Conservation (phyloP, 176 grass and related monocot species). For the Bolboschoenus planiculmis region DNA sequence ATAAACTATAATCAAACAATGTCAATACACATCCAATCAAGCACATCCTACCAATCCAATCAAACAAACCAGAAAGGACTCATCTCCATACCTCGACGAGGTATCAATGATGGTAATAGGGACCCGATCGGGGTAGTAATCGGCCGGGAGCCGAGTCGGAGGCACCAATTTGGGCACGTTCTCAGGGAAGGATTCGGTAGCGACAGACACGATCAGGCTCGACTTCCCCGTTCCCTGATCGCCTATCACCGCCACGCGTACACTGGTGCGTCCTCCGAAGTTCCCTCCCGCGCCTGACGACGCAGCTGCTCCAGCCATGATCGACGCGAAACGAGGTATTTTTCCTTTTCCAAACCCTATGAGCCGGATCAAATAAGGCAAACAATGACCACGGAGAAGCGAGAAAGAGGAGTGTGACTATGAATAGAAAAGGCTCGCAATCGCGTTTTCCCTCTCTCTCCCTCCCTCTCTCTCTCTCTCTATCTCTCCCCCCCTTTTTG, state of each 20-base stretch:
- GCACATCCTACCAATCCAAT: neutral
- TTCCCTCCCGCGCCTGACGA: conserved; percentile 23
- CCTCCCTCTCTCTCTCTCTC: neutral
- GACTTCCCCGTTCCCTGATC: conserved; percentile 85
- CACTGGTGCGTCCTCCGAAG: conserved; percentile 55
- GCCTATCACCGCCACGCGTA: conserved; percentile 80
- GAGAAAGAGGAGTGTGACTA: neutral
- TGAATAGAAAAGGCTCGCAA: neutral
- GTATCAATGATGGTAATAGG: conserved; percentile 96
- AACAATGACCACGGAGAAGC: neutral
- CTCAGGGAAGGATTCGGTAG: conserved; percentile 80
- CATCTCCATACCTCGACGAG: conserved; percentile 43
- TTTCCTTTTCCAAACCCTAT: neutral
- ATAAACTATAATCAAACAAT: neutral
- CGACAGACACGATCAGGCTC: conserved; percentile 69
- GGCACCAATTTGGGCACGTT: conserved; percentile 66
- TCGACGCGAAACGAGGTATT: neutral
- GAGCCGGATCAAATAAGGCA: neutral
- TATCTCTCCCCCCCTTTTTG: too few species aligned
- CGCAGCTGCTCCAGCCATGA: conserved; percentile 42
- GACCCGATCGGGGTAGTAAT: conserved; percentile 88
- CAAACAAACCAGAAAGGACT: neutral
- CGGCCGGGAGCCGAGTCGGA: conserved; percentile 66
- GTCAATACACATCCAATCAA: neutral
- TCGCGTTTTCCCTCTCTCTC: neutral